These are phyloP conservation scores for Cicer bijugum DNA, from an alignment of 306 rosid species.

Conservation along the genomic window DNA sequence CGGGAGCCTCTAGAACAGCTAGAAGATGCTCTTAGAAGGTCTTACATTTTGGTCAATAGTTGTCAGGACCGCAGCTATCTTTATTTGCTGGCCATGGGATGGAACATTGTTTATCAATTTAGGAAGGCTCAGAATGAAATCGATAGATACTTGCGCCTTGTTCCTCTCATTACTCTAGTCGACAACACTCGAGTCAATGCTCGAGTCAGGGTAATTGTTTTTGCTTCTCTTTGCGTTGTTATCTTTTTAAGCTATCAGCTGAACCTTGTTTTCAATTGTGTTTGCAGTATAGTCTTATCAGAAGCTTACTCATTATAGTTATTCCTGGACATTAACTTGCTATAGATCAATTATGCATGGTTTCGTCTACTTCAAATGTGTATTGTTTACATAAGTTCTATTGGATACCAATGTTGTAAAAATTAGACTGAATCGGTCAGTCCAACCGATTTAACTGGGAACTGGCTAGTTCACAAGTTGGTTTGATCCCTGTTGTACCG, in stretches of 20 bases:
- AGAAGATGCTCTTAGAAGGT: constrained; percentile 93
- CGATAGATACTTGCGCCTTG: constrained; percentile 83
- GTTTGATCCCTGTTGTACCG: too few species aligned
- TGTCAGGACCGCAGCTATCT: constrained; percentile 94
- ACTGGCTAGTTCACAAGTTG: too few species aligned
- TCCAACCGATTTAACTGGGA: too few species aligned
- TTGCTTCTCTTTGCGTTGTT: constrained; percentile 29
- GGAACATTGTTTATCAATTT: constrained; percentile 97
- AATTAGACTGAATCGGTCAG: neutral
- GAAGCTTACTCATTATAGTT: neutral
- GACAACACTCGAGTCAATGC: constrained; percentile 85
- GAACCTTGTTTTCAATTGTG: neutral
- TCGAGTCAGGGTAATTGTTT: constrained; percentile 84
- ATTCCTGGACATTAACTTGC: constrained; percentile 24
- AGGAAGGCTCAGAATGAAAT: constrained; percentile 94
- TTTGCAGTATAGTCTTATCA: neutral
- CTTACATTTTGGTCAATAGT: constrained; percentile 83
- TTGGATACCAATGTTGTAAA: neutral
- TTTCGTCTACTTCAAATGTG: constrained; percentile 9
- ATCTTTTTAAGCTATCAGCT: constrained; percentile 3
- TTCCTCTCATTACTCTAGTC: constrained; percentile 89
- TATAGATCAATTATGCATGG: constrained; percentile 26
- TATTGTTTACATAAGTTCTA: constrained; percentile 13
- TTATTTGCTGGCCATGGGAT: constrained; percentile 95
- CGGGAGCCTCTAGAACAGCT: constrained; percentile 96